Percentiles rank a stretch among this genome's conserved stretches.
Evolutionary conservation across 805 yeast species (phyloP).

Genomic region (Ogataea ramenticola): DNA sequence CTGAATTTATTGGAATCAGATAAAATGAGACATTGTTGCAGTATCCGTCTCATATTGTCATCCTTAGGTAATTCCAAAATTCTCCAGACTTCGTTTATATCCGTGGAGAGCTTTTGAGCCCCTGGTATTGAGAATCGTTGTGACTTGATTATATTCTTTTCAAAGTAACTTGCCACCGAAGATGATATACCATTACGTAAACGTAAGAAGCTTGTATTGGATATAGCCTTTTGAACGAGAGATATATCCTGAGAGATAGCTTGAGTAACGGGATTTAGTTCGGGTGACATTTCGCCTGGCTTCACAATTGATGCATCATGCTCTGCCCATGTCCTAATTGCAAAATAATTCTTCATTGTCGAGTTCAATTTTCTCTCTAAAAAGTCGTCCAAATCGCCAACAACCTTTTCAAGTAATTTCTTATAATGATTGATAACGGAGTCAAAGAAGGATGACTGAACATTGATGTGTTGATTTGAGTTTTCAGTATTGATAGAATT

Average conservation of each 20-base stretch:
- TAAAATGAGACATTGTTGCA: not conserved
- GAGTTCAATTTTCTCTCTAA: slow-evolving; percentile 29
- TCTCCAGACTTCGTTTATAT: slow-evolving; percentile 25
- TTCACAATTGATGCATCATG: not conserved
- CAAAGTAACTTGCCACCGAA: slow-evolving; percentile 28
- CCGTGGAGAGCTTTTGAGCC: slow-evolving; percentile 26
- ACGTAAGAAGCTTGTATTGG: slow-evolving; percentile 21
- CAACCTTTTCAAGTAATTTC: slow-evolving; percentile 23
- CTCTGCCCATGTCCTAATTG: slow-evolving; percentile 22
- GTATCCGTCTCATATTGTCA: not conserved
- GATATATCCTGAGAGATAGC: slow-evolving; percentile 20
- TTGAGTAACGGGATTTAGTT: slow-evolving; percentile 19
- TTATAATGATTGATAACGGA: slow-evolving; percentile 33
- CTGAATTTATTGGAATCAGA: not conserved
- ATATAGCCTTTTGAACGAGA: slow-evolving; percentile 23
- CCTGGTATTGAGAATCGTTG: slow-evolving; percentile 29
- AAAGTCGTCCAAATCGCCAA: slow-evolving; percentile 21
- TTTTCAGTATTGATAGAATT: slow-evolving; percentile 17
- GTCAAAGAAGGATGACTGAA: slow-evolving; percentile 34
- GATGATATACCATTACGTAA: slow-evolving; percentile 19
- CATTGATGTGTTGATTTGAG: slow-evolving; percentile 3
- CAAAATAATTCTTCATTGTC: slow-evolving; percentile 30
- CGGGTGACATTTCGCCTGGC: slow-evolving; percentile 12
- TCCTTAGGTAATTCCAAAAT: slow-evolving; percentile 16
- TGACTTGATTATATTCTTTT: slow-evolving; percentile 30